Evolutionary conservation across 495 filamentous ascomycete species (phyloP).

Genomic region (Lophiostoma macrostomum): DNA sequence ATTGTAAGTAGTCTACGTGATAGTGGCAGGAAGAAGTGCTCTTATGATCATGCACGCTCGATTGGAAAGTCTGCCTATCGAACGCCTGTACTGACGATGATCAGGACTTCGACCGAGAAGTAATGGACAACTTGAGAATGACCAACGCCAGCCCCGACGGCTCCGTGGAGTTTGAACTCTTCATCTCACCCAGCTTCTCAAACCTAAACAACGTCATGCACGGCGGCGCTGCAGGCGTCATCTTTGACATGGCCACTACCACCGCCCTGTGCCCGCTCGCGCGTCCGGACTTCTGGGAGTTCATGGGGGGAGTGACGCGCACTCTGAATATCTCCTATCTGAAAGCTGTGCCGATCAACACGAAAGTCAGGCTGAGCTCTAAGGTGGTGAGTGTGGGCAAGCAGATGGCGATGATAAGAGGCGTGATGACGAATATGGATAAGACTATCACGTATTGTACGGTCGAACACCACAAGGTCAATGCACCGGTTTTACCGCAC

Average conservation of each 20-base stretch:
- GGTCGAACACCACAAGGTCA: constrained; percentile 49
- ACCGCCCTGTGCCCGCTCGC: constrained; percentile 44
- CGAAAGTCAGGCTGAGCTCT: constrained; percentile 38
- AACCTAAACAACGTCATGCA: constrained; percentile 36
- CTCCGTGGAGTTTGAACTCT: constrained; percentile 24
- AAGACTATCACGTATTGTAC: constrained; percentile 42
- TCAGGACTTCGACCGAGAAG: constrained; percentile 39
- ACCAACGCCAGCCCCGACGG: constrained; percentile 38
- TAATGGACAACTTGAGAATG: constrained; percentile 42
- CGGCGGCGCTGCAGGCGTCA: constrained; percentile 44
- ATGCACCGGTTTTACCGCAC: constrained; percentile 39
- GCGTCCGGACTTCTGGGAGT: constrained; percentile 47
- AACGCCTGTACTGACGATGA: background rate
- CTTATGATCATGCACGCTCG: too few relatives aligned
- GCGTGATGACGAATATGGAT: constrained; percentile 42
- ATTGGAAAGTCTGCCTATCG: too few relatives aligned
- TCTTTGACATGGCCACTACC: constrained; percentile 49
- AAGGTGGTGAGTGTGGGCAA: constrained; percentile 41
- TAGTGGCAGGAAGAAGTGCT: too few relatives aligned
- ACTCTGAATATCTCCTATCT: constrained; percentile 45
- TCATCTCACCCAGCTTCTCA: constrained; percentile 23
- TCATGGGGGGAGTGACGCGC: constrained; percentile 47
- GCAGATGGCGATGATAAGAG: constrained; percentile 48
- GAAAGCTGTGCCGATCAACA: constrained; percentile 39
- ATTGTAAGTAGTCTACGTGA: too few relatives aligned